Evolutionary conservation across 2,329 filamentous ascomycete genomes (phyloP), one percentile per base, ranked within the genome.

Genomic region (Colletotrichum higginsianum): DNA sequence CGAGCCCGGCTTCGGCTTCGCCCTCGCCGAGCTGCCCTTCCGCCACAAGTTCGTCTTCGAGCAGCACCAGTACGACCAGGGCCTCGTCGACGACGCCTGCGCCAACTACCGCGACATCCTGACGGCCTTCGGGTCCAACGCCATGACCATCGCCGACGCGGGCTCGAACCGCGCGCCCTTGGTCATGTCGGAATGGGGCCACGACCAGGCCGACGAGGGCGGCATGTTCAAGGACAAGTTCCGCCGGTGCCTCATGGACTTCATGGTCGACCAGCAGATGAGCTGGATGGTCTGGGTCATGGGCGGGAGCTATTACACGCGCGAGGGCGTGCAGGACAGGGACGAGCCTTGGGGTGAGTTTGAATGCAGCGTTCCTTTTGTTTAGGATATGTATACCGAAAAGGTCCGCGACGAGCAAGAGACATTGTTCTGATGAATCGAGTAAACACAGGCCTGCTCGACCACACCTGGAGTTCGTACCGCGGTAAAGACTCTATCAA

Each of bases 241-340:
- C 76, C 78, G 82, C 2, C 79, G 78, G 7, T 87, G 85, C 67
- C 78, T 86, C 61, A 78, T 80, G 40, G 76, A 77, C 4, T 86
- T 82, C 73, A 75, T 88, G 52, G 79, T 66, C 15, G n/a, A 70
- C 1, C 49, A 26, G 35, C 40, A 46, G 3, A 57, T 73, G 4
- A 80, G 85, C 18, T 85, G 86, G 86, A 81, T 86, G 78, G 79
- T 85, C 80, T 87, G 86, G 83, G 86, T 85, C 38, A 63, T 90
- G 13, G 80, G 79, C 1, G 85, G 85, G 0, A 85, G 83, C 73
- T 88, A 87, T 75, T 87, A 88, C 74, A 82, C 85, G 56, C 78
- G 85, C 0, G 71, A 78, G 3, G 85, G 85, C 0, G 78, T 61
- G 1, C 83, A 86, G 72, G 85, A 87, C 75, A 81, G 74, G 42